Evolutionary conservation across 192 early-diverging fungal species (phyloP).

Genomic region (Haplosporangium gracile): DNA sequence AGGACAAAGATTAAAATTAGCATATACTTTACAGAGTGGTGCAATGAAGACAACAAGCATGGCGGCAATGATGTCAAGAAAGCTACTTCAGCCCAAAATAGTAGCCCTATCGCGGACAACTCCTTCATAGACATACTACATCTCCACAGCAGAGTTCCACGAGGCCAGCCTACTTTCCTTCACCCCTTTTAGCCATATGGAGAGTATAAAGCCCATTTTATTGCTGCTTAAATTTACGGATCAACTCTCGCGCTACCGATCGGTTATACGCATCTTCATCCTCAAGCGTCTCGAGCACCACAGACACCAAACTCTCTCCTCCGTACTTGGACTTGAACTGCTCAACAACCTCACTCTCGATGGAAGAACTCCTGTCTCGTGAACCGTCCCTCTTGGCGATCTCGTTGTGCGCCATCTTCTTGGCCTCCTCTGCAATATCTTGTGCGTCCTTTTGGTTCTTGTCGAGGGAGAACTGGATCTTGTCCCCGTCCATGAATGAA

Average conservation of each 20-base stretch:
- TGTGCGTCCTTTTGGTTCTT: neutral
- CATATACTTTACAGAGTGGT: too few relatives aligned
- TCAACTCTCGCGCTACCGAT: neutral
- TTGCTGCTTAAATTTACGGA: neutral
- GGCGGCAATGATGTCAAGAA: too few relatives aligned
- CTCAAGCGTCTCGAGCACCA: neutral
- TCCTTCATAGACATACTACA: too few relatives aligned
- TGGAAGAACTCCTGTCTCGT: neutral
- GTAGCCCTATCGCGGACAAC: too few relatives aligned
- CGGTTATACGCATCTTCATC: neutral
- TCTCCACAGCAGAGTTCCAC: too few relatives aligned
- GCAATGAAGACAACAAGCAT: too few relatives aligned
- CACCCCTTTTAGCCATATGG: neutral
- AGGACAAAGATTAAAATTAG: too few relatives aligned
- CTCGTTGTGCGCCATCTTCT: neutral
- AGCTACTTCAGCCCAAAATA: too few relatives aligned
- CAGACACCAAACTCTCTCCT: too few relatives aligned
- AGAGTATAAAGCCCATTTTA: neutral
- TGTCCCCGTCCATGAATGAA: neutral
- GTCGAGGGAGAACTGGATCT: neutral
- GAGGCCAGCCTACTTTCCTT: too few relatives aligned
- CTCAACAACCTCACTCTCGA: too few relatives aligned
- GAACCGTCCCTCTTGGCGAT: neutral
- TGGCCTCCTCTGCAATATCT: neutral
- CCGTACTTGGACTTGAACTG: too few relatives aligned